Base-by-base conservation (phyloP, 371 early-diverging fungal genomes). In the Furculomyces boomerangus region DNA sequence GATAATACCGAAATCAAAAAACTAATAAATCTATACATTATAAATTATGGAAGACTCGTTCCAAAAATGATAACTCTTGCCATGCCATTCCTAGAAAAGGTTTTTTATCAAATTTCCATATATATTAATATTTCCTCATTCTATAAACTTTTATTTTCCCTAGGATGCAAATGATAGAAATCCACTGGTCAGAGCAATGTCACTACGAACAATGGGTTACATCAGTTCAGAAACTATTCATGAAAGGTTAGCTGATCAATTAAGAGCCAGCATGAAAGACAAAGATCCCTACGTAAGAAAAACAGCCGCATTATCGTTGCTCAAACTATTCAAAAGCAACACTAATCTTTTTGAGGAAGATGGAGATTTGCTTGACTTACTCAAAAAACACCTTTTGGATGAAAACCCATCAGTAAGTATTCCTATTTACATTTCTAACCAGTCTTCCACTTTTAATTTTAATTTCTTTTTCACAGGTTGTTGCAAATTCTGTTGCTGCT, bases 131-230 rank as follows among this genome's bases (percentile, higher is more conserved):
- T n/a, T n/a, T n/a, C n/a, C n/a, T n/a, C n/a, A n/a, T n/a, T n/a
- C n/a, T n/a, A 43, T 13, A 7, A 43, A 43, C 20, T 43, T n/a
- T 13, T 18, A 35, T 35, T 35, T 35, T 35, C 7, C 18, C 35
- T 57, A 80, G 80, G 89, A 88, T 63, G 74, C 79, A 24, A 70
- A 71, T 45, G 91, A 93, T 62, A 72, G 76, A 1, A 94, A 97
- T 57, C 96, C 98, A 13, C 71, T 93, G 16, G 86, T 93, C 70
- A 81, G 81, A 35, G 95, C 98, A 5, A 71, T 93, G 55, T 93
- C 98, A 32, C 93, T 98, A 60, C 80, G 98, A 50, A 98, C 93
- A 18, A 92, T 94, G 91, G 86, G 91, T 16, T 96, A 90, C 63
- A 77, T 98, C 47, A 84, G 90, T 56, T 93, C 89, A 0, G 93